Conservation (phyloP, 2,329 filamentous ascomycete genomes). For the Bisporella sp. region DNA sequence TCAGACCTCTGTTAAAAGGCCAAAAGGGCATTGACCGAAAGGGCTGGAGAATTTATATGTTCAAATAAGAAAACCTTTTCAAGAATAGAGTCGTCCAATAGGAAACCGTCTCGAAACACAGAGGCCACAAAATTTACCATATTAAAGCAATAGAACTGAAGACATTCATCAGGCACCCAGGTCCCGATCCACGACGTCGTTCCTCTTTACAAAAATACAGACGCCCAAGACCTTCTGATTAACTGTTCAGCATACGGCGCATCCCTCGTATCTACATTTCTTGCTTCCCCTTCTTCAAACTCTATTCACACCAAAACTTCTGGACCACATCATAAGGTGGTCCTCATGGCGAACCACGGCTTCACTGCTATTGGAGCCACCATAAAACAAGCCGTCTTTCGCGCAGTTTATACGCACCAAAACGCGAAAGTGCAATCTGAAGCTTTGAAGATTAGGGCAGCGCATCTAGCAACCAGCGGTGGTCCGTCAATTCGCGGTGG, state of each 20-base stretch:
- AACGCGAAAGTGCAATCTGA: slow-evolving; percentile 36
- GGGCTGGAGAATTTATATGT: too few species aligned
- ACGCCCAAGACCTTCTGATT: slow-evolving; percentile 29
- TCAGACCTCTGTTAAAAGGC: too few species aligned
- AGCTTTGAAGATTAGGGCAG: slow-evolving; percentile 25
- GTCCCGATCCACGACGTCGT: slow-evolving; percentile 28
- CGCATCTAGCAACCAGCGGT: neutral
- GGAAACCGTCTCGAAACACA: too few species aligned
- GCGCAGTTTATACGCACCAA: slow-evolving; percentile 36
- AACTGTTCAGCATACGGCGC: slow-evolving; percentile 27
- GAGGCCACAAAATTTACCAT: too few species aligned
- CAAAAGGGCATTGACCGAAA: too few species aligned
- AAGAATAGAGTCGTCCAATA: too few species aligned
- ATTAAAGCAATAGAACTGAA: too few species aligned
- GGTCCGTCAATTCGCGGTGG: neutral
- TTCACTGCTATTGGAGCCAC: slow-evolving; percentile 32
- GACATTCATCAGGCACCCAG: neutral
- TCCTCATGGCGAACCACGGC: slow-evolving; percentile 40
- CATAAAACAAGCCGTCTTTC: slow-evolving; percentile 34
- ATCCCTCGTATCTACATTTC: slow-evolving; percentile 20
- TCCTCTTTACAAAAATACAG: slow-evolving; percentile 4
- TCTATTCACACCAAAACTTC: slow-evolving; percentile 16
- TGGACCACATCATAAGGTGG: slow-evolving; percentile 24
- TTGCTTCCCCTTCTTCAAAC: too few species aligned
- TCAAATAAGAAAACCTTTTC: too few species aligned